Conservation (phyloP, 192 early-diverging fungal species). For the Phycomyces blakesleeanus region DNA sequence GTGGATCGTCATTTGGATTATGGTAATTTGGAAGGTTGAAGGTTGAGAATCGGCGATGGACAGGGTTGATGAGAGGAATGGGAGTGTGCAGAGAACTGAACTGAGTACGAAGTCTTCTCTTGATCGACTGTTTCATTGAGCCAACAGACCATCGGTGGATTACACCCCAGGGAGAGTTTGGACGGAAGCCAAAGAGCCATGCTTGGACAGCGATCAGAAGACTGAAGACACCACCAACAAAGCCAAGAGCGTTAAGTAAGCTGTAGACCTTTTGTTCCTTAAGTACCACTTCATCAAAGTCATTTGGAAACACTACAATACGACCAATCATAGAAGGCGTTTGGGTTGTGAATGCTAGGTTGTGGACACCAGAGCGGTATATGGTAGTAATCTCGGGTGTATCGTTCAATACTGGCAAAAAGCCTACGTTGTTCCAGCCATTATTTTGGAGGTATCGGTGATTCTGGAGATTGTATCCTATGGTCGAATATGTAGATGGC, state of each 20-base stretch:
- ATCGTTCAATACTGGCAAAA: constrained; percentile 22
- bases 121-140: constrained; percentile 1
- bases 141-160: constrained; percentile 25
- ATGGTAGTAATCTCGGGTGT: constrained; percentile 21
- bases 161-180: constrained; percentile 22
- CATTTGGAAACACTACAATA: constrained; percentile 12
- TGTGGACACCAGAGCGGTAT: constrained; percentile 12
- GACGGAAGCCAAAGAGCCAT: constrained; percentile 17
- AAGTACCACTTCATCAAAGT: neutral
- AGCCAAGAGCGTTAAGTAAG: constrained; percentile 14
- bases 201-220: constrained; percentile 10
- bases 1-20: neutral
- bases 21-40: neutral
- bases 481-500: constrained; percentile 20
- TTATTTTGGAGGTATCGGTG: constrained; percentile 19
- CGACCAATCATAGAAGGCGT: constrained; percentile 12
- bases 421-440: constrained; percentile 34
- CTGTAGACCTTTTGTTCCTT: constrained; percentile 12
- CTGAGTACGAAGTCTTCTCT: constrained; percentile 1
- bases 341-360: neutral
- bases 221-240: constrained; percentile 18
- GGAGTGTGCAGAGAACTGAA: constrained; percentile 6
- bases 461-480: constrained; percentile 17
- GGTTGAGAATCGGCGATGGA: constrained; percentile 7
- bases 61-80: constrained; percentile 16